Evolutionary conservation across 2,329 filamentous ascomycete species (phyloP), one percentile per base, ranked within the genome.

Genomic region (Fusarium austroafricanum): DNA sequence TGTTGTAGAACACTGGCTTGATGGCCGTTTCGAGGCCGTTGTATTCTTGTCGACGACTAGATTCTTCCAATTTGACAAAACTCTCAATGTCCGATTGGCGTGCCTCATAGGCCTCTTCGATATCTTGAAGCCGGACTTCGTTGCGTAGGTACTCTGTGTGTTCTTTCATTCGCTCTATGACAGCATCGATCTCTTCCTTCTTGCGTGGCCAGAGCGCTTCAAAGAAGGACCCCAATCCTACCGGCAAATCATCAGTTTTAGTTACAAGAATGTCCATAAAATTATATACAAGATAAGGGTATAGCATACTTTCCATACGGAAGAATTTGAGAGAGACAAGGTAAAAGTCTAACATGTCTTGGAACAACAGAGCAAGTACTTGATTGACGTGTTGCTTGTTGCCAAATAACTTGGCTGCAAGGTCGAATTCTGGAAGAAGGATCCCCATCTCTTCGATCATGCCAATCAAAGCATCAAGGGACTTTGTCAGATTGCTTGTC

Each of bases 331-430:
- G 38, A 6, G 58, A 38, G 4, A 62, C 31, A 0, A 38, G 23
- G 14, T 62, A 65, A 10, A 58, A 62, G 42, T 65, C 58, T 7
- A 65, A 26, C 1, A 65, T 54, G 11, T 65, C 62, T 18, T 62
- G 62, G 12, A 62, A 65, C 2, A 65, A 46, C 6, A 65, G 23
- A 0, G 33, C 42, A 1, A 65, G 38, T 6, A 65, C 58, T 10
- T 58, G 23, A 4, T 50, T 56, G n/a, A 35, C 20, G 17, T 28
- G 28, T 10, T 14, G 18, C 12, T 46, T 46, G 4, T 35, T 33
- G 3, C 23, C 14, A 11, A 33, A 46, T 4, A 46, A 5, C 28
- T 12, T 20, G 6, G 14, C 17, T 5, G 29, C 29, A 20, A 33
- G 28, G 6, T 33, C n/a, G 7, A 46, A 46, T 6, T 51, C 18